Evolutionary conservation across 805 yeast genomes (phyloP).

Genomic region (Zygosaccharomyces bailii): DNA sequence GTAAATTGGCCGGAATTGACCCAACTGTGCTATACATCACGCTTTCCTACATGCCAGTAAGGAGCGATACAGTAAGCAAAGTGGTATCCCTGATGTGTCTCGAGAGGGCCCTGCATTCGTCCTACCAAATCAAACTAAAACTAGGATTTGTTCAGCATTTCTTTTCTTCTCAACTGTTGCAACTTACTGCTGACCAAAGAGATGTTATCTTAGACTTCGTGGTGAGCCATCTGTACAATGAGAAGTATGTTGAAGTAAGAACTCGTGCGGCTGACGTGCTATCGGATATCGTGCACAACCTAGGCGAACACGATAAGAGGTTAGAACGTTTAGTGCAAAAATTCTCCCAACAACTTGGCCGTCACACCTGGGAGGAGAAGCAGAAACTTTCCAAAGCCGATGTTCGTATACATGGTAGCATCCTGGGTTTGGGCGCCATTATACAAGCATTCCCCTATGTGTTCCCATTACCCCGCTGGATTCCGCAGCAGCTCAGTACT

Average conservation of each 20-base stretch:
- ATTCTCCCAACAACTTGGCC: slow-evolving; percentile 37
- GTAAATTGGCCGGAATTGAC: slow-evolving; percentile 60
- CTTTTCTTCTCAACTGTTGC: slow-evolving; percentile 63
- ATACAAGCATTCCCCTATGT: slow-evolving; percentile 85
- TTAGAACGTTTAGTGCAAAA: slow-evolving; percentile 39
- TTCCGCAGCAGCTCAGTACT: slow-evolving; percentile 66
- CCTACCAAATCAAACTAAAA: slow-evolving; percentile 63
- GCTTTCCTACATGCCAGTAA: slow-evolving; percentile 48
- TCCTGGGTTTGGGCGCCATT: slow-evolving; percentile 83
- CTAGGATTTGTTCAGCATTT: slow-evolving; percentile 69
- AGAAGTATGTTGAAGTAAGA: slow-evolving; percentile 69
- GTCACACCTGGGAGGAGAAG: slow-evolving; percentile 29
- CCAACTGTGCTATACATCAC: slow-evolving; percentile 48
- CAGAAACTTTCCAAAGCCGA: slow-evolving; percentile 39
- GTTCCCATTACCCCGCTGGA: slow-evolving; percentile 90
- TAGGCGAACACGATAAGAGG: slow-evolving; percentile 42
- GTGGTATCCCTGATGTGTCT: slow-evolving; percentile 46
- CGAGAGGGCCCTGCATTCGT: slow-evolving; percentile 38
- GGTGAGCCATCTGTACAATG: slow-evolving; percentile 48
- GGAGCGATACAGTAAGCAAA: slow-evolving; percentile 40
- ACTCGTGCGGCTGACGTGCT: slow-evolving; percentile 67
- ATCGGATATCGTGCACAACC: slow-evolving; percentile 75
- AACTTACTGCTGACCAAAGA: slow-evolving; percentile 48
- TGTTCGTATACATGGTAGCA: slow-evolving; percentile 71
- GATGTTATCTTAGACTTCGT: slow-evolving; percentile 49